These are phyloP conservation scores for Spergularia marina DNA, from an alignment of 148 eudicot species.

Conservation along the genomic window DNA sequence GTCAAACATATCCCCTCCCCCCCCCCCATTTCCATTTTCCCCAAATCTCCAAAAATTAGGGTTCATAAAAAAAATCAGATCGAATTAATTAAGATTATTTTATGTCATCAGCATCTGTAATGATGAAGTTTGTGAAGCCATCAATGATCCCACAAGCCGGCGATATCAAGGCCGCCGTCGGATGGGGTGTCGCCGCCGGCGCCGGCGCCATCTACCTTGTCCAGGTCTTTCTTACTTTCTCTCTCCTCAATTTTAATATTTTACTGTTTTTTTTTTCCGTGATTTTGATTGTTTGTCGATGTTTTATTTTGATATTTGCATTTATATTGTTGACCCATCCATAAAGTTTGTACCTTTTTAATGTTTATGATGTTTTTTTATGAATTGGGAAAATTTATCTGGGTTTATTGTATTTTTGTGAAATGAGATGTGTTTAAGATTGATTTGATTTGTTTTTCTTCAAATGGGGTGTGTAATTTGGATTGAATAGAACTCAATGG, in stretches of 20 bases:
- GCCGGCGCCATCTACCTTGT: conserved; percentile 52
- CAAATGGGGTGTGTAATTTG: no score
- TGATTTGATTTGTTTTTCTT: no score
- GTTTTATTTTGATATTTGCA: no score
- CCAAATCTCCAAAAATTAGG: background rate
- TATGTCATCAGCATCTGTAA: conserved; percentile 30
- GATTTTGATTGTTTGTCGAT: no score
- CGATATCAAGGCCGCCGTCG: conserved; percentile 67
- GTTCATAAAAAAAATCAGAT: background rate
- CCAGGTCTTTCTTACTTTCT: conserved; percentile 42
- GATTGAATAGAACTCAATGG: no score
- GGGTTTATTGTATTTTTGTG: no score
- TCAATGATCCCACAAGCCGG: conserved; percentile 37
- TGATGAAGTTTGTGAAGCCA: conserved; percentile 40
- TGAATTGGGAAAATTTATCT: no score
- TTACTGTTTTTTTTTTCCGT: no score
- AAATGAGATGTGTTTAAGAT: no score
- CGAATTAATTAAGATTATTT: background rate
- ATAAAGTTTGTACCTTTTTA: background rate
- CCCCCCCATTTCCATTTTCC: background rate
- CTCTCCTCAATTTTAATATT: background rate
- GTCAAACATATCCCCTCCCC: background rate
- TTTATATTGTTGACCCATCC: no score
- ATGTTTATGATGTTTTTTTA: background rate
- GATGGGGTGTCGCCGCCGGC: conserved; percentile 73